Evolutionary conservation across 2,329 filamentous ascomycete species (phyloP).

Genomic region (Ceratocystis ficicola): DNA sequence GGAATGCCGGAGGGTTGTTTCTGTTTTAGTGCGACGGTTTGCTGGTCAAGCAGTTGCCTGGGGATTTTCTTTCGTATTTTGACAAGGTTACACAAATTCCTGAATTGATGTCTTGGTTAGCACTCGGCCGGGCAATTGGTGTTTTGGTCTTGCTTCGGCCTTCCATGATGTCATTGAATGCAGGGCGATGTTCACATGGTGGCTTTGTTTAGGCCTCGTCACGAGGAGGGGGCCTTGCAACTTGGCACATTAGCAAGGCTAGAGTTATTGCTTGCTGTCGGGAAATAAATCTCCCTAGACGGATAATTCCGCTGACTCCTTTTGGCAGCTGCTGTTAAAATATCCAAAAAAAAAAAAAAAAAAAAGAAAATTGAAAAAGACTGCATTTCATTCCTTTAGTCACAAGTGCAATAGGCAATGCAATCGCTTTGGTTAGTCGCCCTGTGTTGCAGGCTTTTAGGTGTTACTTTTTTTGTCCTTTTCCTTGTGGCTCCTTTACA

Average conservation of each 20-base stretch:
- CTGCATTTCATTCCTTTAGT: no score
- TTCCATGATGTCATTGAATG: neutral
- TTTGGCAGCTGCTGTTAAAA: neutral
- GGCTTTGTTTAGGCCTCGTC: no score
- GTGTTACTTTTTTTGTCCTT: no score
- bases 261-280: neutral
- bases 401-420: no score
- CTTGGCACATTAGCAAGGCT: neutral
- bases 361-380: no score
- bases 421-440: no score
- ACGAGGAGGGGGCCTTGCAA: no score
- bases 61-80: neutral
- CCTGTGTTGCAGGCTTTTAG: no score
- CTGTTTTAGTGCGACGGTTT: neutral
- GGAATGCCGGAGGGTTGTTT: neutral
- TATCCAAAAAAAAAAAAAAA: no score
- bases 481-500: no score
- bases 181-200: neutral
- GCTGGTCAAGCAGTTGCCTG: neutral
- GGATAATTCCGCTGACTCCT: neutral
- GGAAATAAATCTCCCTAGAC: neutral
- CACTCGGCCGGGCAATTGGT: neutral
- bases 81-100: neutral
- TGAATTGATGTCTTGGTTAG: neutral
- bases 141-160: neutral